Percentiles rank a stretch among this genome's conserved stretches.
Conservation (phyloP, 805 yeast species). For the Pichia nakasei region DNA sequence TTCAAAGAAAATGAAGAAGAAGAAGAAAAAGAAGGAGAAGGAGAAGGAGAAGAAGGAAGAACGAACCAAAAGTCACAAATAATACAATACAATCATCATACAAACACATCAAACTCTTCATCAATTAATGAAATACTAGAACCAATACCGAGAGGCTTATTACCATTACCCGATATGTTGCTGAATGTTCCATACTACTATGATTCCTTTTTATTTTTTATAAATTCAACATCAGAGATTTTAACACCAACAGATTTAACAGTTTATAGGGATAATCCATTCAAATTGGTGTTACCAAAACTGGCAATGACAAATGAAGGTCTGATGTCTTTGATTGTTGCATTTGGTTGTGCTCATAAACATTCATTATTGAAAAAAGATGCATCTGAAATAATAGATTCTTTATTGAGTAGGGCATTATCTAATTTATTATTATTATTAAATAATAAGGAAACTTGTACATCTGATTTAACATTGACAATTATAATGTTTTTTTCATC, state of each 20-base stretch:
- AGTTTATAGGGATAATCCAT: slow-evolving; percentile 61
- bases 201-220: slow-evolving; percentile 55
- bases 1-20: not conserved
- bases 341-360: slow-evolving; percentile 38
- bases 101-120: slow-evolving; percentile 8
- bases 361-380: slow-evolving; percentile 17
- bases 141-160: slow-evolving; percentile 26
- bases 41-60: not conserved
- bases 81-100: not conserved
- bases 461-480: slow-evolving; percentile 60
- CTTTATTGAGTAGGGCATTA: slow-evolving; percentile 47
- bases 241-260: slow-evolving; percentile 59
- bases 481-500: slow-evolving; percentile 51
- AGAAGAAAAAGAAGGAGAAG: not conserved
- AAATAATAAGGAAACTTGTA: slow-evolving; percentile 41
- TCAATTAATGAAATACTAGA: slow-evolving; percentile 16
- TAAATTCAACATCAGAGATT: slow-evolving; percentile 48
- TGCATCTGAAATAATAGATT: slow-evolving; percentile 36
- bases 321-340: slow-evolving; percentile 46
- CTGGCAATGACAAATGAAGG: slow-evolving; percentile 56
- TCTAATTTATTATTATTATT: slow-evolving; percentile 45
- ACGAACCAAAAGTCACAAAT: not conserved
- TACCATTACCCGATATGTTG: slow-evolving; percentile 55
- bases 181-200: slow-evolving; percentile 50
- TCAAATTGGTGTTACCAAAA: slow-evolving; percentile 53